phyloP scores from a whole-genome alignment of 2,329 filamentous ascomycete genomes.

The Bipolaris zeicola region DNA sequence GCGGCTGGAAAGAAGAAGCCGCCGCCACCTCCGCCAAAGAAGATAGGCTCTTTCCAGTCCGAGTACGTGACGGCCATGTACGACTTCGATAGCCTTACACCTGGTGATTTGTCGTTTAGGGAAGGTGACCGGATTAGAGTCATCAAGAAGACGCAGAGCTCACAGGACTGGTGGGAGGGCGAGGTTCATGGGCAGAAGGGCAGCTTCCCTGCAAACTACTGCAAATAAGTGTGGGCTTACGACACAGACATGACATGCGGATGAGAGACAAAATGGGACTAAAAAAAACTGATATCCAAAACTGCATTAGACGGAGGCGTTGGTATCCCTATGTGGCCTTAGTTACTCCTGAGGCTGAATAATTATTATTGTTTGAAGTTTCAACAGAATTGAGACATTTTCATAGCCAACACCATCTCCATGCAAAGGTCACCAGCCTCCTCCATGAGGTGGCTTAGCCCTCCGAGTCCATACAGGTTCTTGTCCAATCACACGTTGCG shows the following conservation, averaged over 20 bases:
- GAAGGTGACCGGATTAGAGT: slow-evolving; percentile 81
- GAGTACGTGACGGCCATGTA: slow-evolving; percentile 75
- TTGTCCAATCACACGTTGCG: slow-evolving; percentile 6
- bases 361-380: neutral
- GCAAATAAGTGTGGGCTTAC: slow-evolving; percentile 49
- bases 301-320: slow-evolving; percentile 32
- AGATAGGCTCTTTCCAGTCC: slow-evolving; percentile 55
- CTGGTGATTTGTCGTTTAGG: slow-evolving; percentile 73
- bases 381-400: neutral
- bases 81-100: slow-evolving; percentile 71
- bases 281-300: slow-evolving; percentile 26
- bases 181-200: slow-evolving; percentile 72
- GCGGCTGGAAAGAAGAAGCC: slow-evolving; percentile 70
- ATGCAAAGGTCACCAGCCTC: neutral
- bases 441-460: neutral
- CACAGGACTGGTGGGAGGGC: slow-evolving; percentile 88
- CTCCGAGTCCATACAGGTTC: neutral
- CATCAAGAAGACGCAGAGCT: slow-evolving; percentile 76
- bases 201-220: slow-evolving; percentile 85
- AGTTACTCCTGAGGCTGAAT: neutral
- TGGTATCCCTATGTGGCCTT: neutral
- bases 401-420: neutral
- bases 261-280: neutral
- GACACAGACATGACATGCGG: neutral
- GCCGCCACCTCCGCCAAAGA: slow-evolving; percentile 71